These are phyloP conservation scores for Myriosclerotinia duriaeana DNA, from an alignment of 2,329 filamentous ascomycete genomes.

Conservation along the genomic window DNA sequence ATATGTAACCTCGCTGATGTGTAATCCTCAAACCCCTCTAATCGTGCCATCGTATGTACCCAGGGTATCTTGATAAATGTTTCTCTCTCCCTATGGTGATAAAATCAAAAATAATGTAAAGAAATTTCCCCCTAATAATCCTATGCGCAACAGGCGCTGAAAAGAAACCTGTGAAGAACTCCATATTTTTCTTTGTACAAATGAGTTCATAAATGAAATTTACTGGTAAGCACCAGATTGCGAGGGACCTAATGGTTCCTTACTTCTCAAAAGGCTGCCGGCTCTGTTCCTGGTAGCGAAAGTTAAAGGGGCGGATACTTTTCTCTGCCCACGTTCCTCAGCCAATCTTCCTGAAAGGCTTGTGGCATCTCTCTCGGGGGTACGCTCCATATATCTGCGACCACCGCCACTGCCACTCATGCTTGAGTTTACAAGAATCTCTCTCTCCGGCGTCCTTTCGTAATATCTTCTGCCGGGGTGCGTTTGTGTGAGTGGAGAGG, in stretches of 20 bases:
- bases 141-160: constrained; percentile 1
- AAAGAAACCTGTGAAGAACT: constrained; percentile 14
- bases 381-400: constrained; percentile 37
- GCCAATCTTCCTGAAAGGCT: constrained; percentile 31
- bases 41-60: constrained; percentile 25
- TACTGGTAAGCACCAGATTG: constrained; percentile 32
- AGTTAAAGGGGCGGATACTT: constrained; percentile 33
- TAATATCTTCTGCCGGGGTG: constrained; percentile 26
- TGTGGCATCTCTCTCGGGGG: constrained; percentile 39
- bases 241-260: constrained; percentile 30
- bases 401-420: constrained; percentile 25
- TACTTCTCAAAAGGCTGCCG: constrained; percentile 32
- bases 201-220: constrained; percentile 18
- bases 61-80: constrained; percentile 21
- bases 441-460: constrained; percentile 21
- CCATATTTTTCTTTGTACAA: constrained; percentile 15
- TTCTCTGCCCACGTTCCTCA: constrained; percentile 37
- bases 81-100: constrained; percentile 18
- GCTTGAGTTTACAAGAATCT: constrained; percentile 25
- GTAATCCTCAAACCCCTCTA: constrained; percentile 21
- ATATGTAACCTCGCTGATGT: constrained; percentile 22
- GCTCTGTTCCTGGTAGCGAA: constrained; percentile 31
- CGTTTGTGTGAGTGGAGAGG: constrained; percentile 46
- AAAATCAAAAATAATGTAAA: constrained; percentile 14
- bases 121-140: constrained; percentile 11